These are phyloP conservation scores for Pichia paraexigua DNA, from an alignment of 805 yeast species.

Conservation along the genomic window DNA sequence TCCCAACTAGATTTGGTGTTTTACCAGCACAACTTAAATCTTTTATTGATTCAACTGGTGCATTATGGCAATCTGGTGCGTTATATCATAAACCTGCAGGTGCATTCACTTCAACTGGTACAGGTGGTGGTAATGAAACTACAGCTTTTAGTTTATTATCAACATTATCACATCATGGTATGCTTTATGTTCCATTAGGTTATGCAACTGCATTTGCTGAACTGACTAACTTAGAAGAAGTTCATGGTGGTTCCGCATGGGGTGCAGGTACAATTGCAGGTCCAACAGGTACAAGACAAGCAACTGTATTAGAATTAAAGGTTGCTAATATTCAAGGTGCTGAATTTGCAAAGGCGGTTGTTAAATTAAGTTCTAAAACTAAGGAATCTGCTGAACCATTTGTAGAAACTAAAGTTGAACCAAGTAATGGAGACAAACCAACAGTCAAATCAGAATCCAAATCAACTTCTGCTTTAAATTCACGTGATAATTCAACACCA, in stretches of 20 bases:
- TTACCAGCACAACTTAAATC: constrained; percentile 71
- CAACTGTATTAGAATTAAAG: constrained; percentile 53
- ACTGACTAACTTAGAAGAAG: constrained; percentile 48
- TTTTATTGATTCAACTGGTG: constrained; percentile 74
- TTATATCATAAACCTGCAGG: constrained; percentile 70
- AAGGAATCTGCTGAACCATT: neutral
- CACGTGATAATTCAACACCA: too few species aligned
- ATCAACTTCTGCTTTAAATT: neutral
- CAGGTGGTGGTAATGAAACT: constrained; percentile 80
- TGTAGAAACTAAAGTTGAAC: too few species aligned
- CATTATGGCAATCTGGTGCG: constrained; percentile 69
- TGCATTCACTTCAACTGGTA: constrained; percentile 64
- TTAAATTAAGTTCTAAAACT: constrained; percentile 15
- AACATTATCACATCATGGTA: constrained; percentile 69
- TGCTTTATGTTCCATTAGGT: constrained; percentile 75
- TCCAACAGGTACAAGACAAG: constrained; percentile 65
- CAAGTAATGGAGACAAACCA: neutral
- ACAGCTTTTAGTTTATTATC: constrained; percentile 60
- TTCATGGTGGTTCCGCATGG: constrained; percentile 78
- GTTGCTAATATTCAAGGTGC: constrained; percentile 63
- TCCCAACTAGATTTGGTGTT: constrained; percentile 81
- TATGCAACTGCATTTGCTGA: constrained; percentile 48
- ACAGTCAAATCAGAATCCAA: neutral
- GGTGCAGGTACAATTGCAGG: constrained; percentile 82
- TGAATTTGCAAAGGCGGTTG: constrained; percentile 43